phyloP scores from a whole-genome alignment of 2,329 filamentous ascomycete species.

The Penicillium sp. region DNA sequence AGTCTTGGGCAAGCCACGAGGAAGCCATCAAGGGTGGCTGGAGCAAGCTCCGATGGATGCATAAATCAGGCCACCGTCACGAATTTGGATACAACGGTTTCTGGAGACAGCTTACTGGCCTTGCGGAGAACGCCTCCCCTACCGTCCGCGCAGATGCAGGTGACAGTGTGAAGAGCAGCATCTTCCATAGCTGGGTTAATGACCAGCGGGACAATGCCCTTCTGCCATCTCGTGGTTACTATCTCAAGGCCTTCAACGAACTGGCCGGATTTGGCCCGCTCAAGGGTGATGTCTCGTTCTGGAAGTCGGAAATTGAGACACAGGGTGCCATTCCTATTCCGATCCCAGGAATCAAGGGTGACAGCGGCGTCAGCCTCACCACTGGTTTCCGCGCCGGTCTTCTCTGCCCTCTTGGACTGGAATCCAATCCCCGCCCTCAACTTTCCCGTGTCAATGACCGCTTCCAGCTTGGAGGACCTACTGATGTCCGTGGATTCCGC shows the following conservation, averaged over 20 bases:
- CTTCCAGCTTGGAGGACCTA: conserved; percentile 91
- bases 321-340: conserved; percentile 73
- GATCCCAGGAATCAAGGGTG: conserved; percentile 65
- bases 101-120: conserved; percentile 85
- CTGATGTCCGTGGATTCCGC: conserved; percentile 90
- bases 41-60: conserved; percentile 73
- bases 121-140: conserved; percentile 73
- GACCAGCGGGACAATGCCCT: conserved; percentile 83
- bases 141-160: conserved; percentile 82
- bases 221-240: conserved; percentile 77
- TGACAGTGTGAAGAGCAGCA: conserved; percentile 83
- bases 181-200: conserved; percentile 76
- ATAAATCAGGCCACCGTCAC: conserved; percentile 64
- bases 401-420: conserved; percentile 75
- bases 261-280: conserved; percentile 84
- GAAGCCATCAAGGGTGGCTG: conserved; percentile 79
- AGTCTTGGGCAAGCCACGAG: conserved; percentile 92
- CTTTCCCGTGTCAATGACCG: conserved; percentile 87
- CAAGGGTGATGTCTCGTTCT: conserved; percentile 88
- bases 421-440: conserved; percentile 53
- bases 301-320: conserved; percentile 84
- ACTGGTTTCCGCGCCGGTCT: conserved; percentile 78
- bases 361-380: conserved; percentile 78
- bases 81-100: conserved; percentile 76
- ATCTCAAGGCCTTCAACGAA: conserved; percentile 74